These are phyloP conservation scores for Leishmania lainsoni DNA, from an alignment of 208 protist species.

Conservation along the genomic window DNA sequence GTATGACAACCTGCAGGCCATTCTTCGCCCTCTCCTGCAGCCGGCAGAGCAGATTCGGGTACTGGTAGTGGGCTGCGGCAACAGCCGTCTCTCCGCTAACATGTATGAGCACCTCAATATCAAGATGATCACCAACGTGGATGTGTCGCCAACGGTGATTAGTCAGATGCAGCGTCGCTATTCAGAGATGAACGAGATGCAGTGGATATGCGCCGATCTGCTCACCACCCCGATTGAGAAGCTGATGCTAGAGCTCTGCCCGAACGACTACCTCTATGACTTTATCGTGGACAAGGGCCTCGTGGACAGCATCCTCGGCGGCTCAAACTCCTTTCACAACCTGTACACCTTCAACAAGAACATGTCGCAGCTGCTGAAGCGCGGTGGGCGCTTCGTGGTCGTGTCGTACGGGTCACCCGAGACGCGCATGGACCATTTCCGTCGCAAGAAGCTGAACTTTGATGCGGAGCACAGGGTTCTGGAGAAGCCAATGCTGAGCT, in stretches of 20 bases:
- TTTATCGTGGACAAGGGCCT: slow-evolving; percentile 92
- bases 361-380: slow-evolving; percentile 86
- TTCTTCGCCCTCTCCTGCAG: slow-evolving; percentile 74
- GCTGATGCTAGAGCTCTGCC: slow-evolving; percentile 75
- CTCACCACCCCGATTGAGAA: slow-evolving; percentile 81
- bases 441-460: slow-evolving; percentile 83
- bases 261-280: slow-evolving; percentile 84
- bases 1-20: slow-evolving; percentile 85
- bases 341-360: slow-evolving; percentile 89
- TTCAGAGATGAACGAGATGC: slow-evolving; percentile 85
- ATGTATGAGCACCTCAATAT: slow-evolving; percentile 88
- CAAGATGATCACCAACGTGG: slow-evolving; percentile 90
- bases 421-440: slow-evolving; percentile 91
- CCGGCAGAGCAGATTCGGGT: slow-evolving; percentile 81
- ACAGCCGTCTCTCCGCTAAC: slow-evolving; percentile 79
- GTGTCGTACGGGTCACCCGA: slow-evolving; percentile 91
- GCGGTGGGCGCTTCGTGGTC: slow-evolving; percentile 81
- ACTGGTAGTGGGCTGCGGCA: slow-evolving; percentile 90
- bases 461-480: slow-evolving; percentile 86
- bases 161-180: slow-evolving; percentile 88
- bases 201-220: slow-evolving; percentile 85
- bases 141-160: slow-evolving; percentile 89
- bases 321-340: slow-evolving; percentile 90
- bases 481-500: slow-evolving; percentile 90
- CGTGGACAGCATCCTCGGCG: slow-evolving; percentile 85